Percentiles rank a stretch among this genome's conserved stretches.
phyloP scores from a whole-genome alignment of 306 rosid species.

The Elaeagnus macrophylla region DNA sequence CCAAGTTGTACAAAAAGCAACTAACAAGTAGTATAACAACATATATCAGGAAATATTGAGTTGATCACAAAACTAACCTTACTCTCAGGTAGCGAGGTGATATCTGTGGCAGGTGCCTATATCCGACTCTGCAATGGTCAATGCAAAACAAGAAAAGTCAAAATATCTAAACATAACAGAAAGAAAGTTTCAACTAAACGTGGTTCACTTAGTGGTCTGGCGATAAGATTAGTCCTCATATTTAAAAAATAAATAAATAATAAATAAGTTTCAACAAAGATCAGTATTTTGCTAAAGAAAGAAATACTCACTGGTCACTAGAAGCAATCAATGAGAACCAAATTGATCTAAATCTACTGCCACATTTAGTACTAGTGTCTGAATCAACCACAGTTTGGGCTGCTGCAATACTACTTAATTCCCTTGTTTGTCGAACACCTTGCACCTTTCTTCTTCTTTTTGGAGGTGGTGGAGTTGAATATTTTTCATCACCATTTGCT shows the following conservation, averaged over 20 bases:
- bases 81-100: constrained; percentile 42
- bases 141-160: constrained; percentile 13
- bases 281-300: neutral
- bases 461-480: constrained; percentile 15
- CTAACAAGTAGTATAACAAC: neutral
- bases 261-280: no score
- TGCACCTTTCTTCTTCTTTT: constrained; percentile 11
- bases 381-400: constrained; percentile 17
- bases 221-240: no score
- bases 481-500: constrained; percentile 11
- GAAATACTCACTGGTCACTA: constrained; percentile 33
- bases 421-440: constrained; percentile 15
- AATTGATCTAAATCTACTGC: constrained; percentile 13
- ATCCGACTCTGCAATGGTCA: constrained; percentile 30
- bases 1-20: neutral
- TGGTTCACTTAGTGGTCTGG: constrained; percentile 2
- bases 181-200: neutral
- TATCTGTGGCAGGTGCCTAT: constrained; percentile 46
- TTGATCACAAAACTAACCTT: constrained; percentile 38
- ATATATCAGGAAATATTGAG: constrained; percentile 5
- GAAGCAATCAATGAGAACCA: constrained; percentile 69
- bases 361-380: constrained; percentile 9
- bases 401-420: constrained; percentile 31
- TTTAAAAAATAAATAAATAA: no score
- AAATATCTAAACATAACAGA: neutral